These are phyloP conservation scores for Sclerotinia sclerotiorum DNA, from an alignment of 2,329 filamentous ascomycete genomes.

Conservation along the genomic window DNA sequence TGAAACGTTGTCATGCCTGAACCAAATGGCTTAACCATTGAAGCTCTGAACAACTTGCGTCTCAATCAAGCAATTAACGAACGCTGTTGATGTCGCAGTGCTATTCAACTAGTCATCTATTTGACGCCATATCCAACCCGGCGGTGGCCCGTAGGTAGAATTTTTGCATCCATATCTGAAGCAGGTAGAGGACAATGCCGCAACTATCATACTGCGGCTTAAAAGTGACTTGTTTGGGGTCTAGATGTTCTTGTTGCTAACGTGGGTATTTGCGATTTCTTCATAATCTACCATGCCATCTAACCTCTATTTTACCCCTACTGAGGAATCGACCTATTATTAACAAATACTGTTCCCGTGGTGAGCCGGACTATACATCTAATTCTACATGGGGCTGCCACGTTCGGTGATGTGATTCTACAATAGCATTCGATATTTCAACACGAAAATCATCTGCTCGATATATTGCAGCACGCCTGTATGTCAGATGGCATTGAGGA, in stretches of 20 bases:
- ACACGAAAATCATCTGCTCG: too few species aligned
- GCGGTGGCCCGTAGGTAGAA: background rate
- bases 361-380: background rate
- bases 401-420: background rate
- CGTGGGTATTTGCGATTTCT: background rate
- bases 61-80: too few species aligned
- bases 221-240: background rate
- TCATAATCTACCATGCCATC: background rate
- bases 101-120: background rate
- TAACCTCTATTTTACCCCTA: background rate
- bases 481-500: background rate
- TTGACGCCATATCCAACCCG: background rate
- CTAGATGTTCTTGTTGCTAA: background rate
- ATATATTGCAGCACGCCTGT: background rate
- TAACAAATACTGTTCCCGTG: background rate
- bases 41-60: background rate
- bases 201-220: fast-evolving
- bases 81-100: background rate
- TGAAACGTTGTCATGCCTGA: background rate
- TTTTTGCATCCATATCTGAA: background rate
- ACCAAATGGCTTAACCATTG: background rate
- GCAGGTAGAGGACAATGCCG: background rate
- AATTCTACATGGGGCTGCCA: background rate
- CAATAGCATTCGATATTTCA: too few species aligned
- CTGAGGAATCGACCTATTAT: background rate